Evolutionary conservation across 345 rosid species (phyloP).

Genomic region (Gossypium longicalyx): DNA sequence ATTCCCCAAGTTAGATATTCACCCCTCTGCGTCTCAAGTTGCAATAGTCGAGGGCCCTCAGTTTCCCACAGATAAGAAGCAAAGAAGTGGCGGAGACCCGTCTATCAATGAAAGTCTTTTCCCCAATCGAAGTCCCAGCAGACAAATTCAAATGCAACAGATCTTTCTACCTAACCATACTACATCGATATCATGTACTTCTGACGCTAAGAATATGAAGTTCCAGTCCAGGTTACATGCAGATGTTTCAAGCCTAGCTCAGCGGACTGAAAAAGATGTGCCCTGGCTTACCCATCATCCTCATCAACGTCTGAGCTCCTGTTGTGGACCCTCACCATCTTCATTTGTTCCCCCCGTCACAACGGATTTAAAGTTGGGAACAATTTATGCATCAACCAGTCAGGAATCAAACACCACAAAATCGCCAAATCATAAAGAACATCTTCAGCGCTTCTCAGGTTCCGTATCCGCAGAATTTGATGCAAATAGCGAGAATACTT

Average conservation of each 20-base stretch:
- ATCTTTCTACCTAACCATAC: neutral
- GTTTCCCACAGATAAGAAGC: slow-evolving; percentile 15
- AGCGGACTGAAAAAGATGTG: slow-evolving; percentile 19
- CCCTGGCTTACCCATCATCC: slow-evolving; percentile 12
- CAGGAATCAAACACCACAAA: slow-evolving; percentile 29
- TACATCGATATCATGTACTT: slow-evolving; percentile 10
- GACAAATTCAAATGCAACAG: slow-evolving; percentile 13
- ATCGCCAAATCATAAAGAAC: slow-evolving; percentile 25
- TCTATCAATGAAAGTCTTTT: slow-evolving; percentile 11
- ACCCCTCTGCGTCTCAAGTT: slow-evolving; percentile 28
- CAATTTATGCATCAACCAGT: slow-evolving; percentile 36
- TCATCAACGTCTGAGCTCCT: slow-evolving; percentile 19
- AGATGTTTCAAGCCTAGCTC: slow-evolving; percentile 20
- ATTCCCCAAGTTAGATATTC: slow-evolving; percentile 30
- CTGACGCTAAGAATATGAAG: slow-evolving; percentile 20
- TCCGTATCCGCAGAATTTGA: slow-evolving; percentile 23
- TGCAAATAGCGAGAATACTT: slow-evolving; percentile 25
- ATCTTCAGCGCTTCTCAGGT: slow-evolving; percentile 18
- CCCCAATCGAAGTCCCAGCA: slow-evolving; percentile 14
- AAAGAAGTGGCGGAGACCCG: slow-evolving; percentile 16
- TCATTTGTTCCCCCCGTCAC: slow-evolving; percentile 35
- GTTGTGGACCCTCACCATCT: slow-evolving; percentile 22
- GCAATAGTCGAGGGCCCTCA: slow-evolving; percentile 18
- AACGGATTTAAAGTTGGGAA: slow-evolving; percentile 58
- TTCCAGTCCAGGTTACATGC: slow-evolving; percentile 24